Evolutionary conservation across 129 eudicot genomes (phyloP), one percentile per base, ranked within the genome.

Genomic region (Artemisia argyi): DNA sequence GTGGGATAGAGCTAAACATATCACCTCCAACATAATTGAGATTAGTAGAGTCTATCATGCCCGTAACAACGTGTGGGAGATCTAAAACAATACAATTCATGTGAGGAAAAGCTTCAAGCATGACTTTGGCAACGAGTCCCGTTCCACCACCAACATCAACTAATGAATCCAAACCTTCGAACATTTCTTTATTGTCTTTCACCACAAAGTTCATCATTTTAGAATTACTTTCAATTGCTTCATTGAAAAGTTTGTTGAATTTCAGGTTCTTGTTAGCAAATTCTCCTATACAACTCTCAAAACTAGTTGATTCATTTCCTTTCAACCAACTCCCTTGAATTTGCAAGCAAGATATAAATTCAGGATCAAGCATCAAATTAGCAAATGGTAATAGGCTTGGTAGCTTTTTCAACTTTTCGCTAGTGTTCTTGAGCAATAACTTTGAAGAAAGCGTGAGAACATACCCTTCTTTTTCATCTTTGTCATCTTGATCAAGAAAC

Each of bases 101-200:
- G 22, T 52, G 71, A 1, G 87, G 90, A 39, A 79, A 76, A 1
- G 83, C 66, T 26, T 63, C 71, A 18, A 69, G 68, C 5, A 85
- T 42, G 49, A 76, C 61, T 66, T 73, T 79, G 5, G 79, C 81
- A 5, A 50, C 47, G 13, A 61, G 44, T 30, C 90, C 87, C 0
- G 62, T 80, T 61, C 90, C 87, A 52, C 90, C 90, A 3, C 83
- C 87, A 17, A 82, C 90, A 66, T 85, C 90, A 58, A 85, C 90
- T 55, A 85, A 44, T 14, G 84, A 66, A 14, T 50, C 57, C 59
- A 79, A 65, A 22, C 84, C 84, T 44, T 69, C 78, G 58, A 82
- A 85, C 6, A 85, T 28, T 1, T 59, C 56, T 48, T 71, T 76
- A 68, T 20, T 61, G 4, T 72, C 79, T 16, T 61, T 30, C 2